Conservation (phyloP, 2,329 filamentous ascomycete species). For the Penicillium sclerotigenum region DNA sequence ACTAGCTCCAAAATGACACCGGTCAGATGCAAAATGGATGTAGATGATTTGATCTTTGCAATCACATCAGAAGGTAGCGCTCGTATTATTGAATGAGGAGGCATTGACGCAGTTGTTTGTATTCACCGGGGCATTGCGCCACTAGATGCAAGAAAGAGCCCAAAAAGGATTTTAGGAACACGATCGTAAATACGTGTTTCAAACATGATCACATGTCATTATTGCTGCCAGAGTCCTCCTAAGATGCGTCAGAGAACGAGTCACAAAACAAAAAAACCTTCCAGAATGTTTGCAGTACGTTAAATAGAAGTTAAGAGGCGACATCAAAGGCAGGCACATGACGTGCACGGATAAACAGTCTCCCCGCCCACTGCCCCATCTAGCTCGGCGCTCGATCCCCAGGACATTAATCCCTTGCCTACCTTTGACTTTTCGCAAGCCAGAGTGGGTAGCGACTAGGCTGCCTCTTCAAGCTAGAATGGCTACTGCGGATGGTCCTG, state of each 20-base stretch:
- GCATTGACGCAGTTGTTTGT: conserved; percentile 19
- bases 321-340: conserved; percentile 18
- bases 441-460: neutral
- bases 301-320: conserved; percentile 3
- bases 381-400: conserved; percentile 13
- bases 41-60: conserved; percentile 80
- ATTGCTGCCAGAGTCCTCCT: neutral
- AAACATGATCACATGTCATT: neutral
- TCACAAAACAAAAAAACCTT: neutral
- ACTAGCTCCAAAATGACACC: conserved; percentile 68
- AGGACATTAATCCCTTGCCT: conserved; percentile 4
- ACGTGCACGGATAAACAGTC: conserved; percentile 25
- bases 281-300: neutral
- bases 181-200: neutral
- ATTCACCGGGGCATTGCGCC: conserved; percentile 9
- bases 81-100: conserved; percentile 51
- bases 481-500: conserved; percentile 36
- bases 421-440: conserved; percentile 5
- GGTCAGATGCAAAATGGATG: conserved; percentile 71
- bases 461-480: conserved; percentile 18
- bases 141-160: neutral
- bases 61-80: conserved; percentile 68
- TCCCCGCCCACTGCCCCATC: conserved; percentile 12
- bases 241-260: neutral
- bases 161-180: neutral